Evolutionary conservation across 192 early-diverging fungal species (phyloP).

Genomic region (Entophlyctis luteolus): DNA sequence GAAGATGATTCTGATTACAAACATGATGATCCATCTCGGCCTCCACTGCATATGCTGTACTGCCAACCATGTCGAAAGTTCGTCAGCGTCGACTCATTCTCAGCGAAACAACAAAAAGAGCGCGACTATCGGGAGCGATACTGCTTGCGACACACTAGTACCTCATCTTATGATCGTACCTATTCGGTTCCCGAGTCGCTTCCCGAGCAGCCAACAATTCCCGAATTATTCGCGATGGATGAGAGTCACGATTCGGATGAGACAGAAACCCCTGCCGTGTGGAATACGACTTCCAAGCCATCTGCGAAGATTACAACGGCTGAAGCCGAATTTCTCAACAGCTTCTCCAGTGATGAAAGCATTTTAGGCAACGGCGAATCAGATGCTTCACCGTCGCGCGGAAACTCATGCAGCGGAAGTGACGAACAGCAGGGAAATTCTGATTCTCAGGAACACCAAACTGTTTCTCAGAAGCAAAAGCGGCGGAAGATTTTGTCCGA

Average conservation of each 20-base stretch:
- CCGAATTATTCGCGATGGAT: background rate
- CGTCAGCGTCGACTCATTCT: background rate
- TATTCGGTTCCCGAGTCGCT: background rate
- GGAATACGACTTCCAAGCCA: background rate
- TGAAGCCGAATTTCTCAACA: background rate
- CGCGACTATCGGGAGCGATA: background rate
- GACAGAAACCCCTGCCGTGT: background rate
- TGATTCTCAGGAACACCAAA: background rate
- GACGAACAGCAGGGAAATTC: background rate
- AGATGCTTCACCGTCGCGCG: background rate
- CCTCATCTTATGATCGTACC: background rate
- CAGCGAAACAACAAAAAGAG: background rate
- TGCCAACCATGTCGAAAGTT: background rate
- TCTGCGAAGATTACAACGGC: background rate
- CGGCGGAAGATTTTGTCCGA: too few relatives aligned
- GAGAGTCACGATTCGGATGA: background rate
- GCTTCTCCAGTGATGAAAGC: too few relatives aligned
- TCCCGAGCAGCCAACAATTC: background rate
- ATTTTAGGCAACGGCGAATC: background rate
- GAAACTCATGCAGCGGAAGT: background rate
- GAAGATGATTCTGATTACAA: background rate
- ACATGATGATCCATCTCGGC: background rate
- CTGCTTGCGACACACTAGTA: background rate
- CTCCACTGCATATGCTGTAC: background rate
- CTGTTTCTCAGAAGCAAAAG: background rate